Percentiles rank a stretch among this genome's conserved stretches.
phyloP scores from a whole-genome alignment of 176 grass and related monocot species.

The Oropetium thomaeum region DNA sequence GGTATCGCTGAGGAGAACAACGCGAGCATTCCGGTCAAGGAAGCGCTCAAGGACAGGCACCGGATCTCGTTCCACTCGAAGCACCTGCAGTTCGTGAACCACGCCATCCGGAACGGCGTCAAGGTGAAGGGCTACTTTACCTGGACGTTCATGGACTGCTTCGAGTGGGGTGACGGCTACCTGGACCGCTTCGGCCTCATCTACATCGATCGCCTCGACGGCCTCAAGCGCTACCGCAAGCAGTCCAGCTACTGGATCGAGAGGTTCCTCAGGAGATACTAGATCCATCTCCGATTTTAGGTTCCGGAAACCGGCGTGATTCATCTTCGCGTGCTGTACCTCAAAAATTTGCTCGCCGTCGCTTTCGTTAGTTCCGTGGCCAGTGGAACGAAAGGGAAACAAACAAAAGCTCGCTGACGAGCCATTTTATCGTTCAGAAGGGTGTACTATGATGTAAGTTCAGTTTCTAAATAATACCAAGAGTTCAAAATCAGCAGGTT shows the following conservation, averaged over 20 bases:
- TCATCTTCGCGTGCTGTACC: neutral
- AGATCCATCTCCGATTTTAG: neutral
- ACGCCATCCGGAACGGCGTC: constrained; percentile 54
- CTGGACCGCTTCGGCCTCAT: constrained; percentile 55
- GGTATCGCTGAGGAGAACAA: constrained; percentile 49
- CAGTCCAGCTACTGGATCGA: constrained; percentile 53
- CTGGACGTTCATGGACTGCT: constrained; percentile 76
- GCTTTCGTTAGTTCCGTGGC: neutral
- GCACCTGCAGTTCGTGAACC: constrained; percentile 39
- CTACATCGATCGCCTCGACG: constrained; percentile 48
- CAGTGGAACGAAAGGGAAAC: neutral
- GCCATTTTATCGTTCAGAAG: neutral
- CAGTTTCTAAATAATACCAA: too few relatives aligned
- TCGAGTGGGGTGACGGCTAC: constrained; percentile 61
- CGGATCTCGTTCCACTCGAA: constrained; percentile 40
- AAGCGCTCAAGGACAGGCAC: constrained; percentile 44
- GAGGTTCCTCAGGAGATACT: constrained; percentile 38
- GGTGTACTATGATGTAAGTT: too few relatives aligned
- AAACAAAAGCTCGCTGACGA: neutral
- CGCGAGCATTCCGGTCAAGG: constrained; percentile 16
- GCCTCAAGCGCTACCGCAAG: constrained; percentile 67
- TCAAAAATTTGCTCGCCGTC: neutral
- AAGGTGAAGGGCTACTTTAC: constrained; percentile 59
- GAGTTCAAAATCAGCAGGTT: too few relatives aligned
- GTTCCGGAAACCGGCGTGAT: neutral